Base-by-base conservation (phyloP, 1,284 basidiomycete species). In the Ceratobasidium papillatum region DNA sequence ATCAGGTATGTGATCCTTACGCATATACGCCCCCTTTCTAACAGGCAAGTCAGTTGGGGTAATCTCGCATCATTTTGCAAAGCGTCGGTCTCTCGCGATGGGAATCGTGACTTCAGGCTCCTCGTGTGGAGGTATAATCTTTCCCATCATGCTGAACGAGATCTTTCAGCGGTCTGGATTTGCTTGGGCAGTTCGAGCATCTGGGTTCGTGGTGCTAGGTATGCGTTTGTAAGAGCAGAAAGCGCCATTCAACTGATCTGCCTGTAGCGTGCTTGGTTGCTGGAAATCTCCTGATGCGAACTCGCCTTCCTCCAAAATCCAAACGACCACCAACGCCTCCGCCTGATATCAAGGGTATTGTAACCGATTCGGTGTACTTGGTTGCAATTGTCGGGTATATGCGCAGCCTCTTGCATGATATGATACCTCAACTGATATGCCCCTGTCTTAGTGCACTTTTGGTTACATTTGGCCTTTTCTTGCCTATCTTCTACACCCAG, bases 121-220 rank as follows among this genome's bases (percentile, higher is more conserved):
- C 75, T 80, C 80, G 45, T 75, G 79, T 86, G 90, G 90, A 30
- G 90, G 91, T 8, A 87, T 91, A 1, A 81, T 90, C 7, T 91
- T 87, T 77, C 89, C 91, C 0, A 86, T 92, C 74, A 84, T 91
- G 82, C 84, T 91, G 34, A 87, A 87, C 75, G 82, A 82, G 32
- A 85, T 91, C 12, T 90, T 91, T 78, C 76, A 80, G 45, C 74
- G 76, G 30, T 80, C 89, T 47, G 90, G 89, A 0, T 92, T 91
- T 79, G 86, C 83, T 8, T 91, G 89, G 89, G 85, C 85, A 2
- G 62, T 66, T 22, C 62, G 73, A n/a, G 38, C 64, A 17, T 58
- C 73, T 19, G 73, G 52, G 4, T 68, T 68, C 38, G 34, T 68
- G 8, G 64, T 68, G 4, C n/a, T 68, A 54, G 64, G 64, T 68